Evolutionary conservation across 2,329 filamentous ascomycete genomes (phyloP), one percentile per base, ranked within the genome.

Genomic region (Colletotrichum sp.): DNA sequence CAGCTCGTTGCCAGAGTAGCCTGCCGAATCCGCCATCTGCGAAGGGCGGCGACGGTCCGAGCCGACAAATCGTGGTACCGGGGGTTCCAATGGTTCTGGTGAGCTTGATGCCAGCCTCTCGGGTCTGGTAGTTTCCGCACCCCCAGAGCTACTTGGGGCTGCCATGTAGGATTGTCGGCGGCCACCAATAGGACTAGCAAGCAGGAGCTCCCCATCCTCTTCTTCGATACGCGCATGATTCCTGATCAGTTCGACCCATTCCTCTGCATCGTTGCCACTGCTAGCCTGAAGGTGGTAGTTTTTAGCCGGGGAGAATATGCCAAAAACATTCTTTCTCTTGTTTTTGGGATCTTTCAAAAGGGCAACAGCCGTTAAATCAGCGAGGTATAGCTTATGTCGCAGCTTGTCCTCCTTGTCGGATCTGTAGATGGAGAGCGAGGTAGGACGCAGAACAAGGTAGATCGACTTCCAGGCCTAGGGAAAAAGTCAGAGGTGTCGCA

Each of bases 341-440:
- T 95, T 92, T 83, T 98, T 98, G 11, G 95, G 93, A 78, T 98
- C 95, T 79, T 94, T 96, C 76, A 98, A 92, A 73, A 94, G 91
- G 3, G 96, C 94, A 58, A 98, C 95, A 9, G 97, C 96, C 5
- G 96, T 98, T 73, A 98, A 90, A 74, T 99, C 97, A 57, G 94
- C 93, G 51, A 98, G 90, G 80, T 93, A 92, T 79, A 99, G 92
- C 81, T 98, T 96, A 80, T 97, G 93, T 66, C 95, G 93, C 57
- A 99, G 90, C 82, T 96, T 96, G 78, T 93, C 94, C 85, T 98
- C 96, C 78, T 96, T 94, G 78, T 94, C 91, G 81, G 96, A 94
- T 84, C 96, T 97, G 89, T 99, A 99, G 75, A 98, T 93, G 66
- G 94, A 98, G 38, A 99, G 90, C 24, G 94, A 90, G 78, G 97